Percentiles rank a stretch among this genome's conserved stretches.
Conservation (phyloP, 768 basidiomycete genomes). For the Suillus sp. region DNA sequence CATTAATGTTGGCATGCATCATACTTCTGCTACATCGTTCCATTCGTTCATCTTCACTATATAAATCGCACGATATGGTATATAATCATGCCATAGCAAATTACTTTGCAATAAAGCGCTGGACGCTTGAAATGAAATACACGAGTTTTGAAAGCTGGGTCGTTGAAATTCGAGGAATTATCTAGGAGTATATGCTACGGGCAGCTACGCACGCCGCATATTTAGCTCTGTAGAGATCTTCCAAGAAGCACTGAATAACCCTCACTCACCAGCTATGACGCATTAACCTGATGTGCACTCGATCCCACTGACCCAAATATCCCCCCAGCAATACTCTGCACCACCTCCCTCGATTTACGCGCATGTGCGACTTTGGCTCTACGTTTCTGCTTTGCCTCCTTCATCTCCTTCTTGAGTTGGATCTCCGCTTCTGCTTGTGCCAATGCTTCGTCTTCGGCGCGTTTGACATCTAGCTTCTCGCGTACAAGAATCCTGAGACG, state of each 20-base stretch:
- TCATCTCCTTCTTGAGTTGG: slow-evolving; percentile 9
- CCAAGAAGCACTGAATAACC: not conserved
- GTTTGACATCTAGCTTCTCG: slow-evolving; percentile 30
- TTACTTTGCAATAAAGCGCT: not conserved
- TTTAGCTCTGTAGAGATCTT: not conserved
- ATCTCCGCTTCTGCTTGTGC: slow-evolving; percentile 8
- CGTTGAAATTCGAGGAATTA: not conserved
- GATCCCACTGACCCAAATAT: slow-evolving; percentile 9
- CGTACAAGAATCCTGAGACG: slow-evolving; percentile 46
- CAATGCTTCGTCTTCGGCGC: slow-evolving; percentile 12
- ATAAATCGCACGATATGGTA: not conserved
- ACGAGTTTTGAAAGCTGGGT: not conserved
- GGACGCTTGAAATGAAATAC: too few relatives aligned
- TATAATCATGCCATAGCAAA: not conserved
- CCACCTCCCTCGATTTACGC: not conserved
- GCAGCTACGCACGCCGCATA: not conserved
- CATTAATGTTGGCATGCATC: not conserved
- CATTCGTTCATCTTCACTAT: not conserved
- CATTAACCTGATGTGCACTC: not conserved
- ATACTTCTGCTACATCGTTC: not conserved
- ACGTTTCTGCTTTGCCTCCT: slow-evolving; percentile 6
- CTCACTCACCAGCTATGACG: slow-evolving; percentile 3
- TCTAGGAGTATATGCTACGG: not conserved
- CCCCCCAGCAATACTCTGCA: not conserved
- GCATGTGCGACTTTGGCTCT: not conserved